Base-by-base conservation (phyloP, 176 grass and related monocot species). In the Oryza glaberrima region DNA sequence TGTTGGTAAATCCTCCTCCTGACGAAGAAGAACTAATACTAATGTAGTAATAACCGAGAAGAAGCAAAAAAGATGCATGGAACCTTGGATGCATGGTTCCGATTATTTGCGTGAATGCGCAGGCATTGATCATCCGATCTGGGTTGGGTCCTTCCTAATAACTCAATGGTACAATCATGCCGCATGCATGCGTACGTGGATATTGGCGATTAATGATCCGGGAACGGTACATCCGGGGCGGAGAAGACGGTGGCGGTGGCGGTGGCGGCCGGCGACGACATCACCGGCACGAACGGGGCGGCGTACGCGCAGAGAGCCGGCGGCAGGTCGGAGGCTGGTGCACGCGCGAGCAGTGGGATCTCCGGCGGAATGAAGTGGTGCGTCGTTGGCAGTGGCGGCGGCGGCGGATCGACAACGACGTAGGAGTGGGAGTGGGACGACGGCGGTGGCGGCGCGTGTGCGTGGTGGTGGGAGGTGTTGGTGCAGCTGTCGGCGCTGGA, bases 401-500 rank as follows among this genome's bases (percentile, higher is more conserved):
- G 36, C 45, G 78, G 88, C 36, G 73, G 40, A 52, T 86, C 38
- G 38, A 40, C 28, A 28, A 28, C 38, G 38, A 7, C 38, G 38
- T 40, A 7, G 38, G 38, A 40, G 38, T 32, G 30, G 30, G 30
- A 3, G 30, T 32, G 30, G 30, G 30, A 32, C 30, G 38, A 40
- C 0, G 38, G 38, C 7, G 38, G 38, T 40, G 38, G 38, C 1
- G 38, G 38, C 30, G 30, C 30, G 30, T 32, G 30, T 3, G 2
- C 30, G 28, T 28, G 28, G 28, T 28, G 28, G 28, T 28, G 28
- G 36, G 5, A 38, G 6, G 65, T 40, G 80, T 83, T 45, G 45
- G 78, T 46, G 87, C 71, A 89, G 72, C 70, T 89, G 75, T 89
- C 87, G 22, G 90, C 7, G 40, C 40, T 88, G 15, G 88, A 90